Evolutionary conservation across 2,329 filamentous ascomycete genomes (phyloP).

Genomic region (Cladophialophora psammophila): DNA sequence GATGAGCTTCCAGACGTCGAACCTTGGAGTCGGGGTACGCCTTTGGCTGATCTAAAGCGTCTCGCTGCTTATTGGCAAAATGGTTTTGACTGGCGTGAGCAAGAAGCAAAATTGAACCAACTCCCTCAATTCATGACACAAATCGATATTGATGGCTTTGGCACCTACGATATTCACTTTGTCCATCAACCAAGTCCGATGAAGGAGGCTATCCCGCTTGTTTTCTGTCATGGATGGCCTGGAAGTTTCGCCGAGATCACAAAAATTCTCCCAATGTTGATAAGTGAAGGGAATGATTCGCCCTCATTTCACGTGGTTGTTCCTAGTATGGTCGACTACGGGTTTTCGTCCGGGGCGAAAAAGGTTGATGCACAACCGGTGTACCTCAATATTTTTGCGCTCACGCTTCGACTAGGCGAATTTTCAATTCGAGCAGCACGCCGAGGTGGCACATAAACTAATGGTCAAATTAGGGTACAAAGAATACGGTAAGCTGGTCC

Average conservation of each 20-base stretch:
- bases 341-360: slow-evolving; percentile 56
- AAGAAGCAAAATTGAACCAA: slow-evolving; percentile 58
- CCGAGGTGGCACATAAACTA: slow-evolving; percentile 70
- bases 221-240: slow-evolving; percentile 74
- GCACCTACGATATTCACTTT: slow-evolving; percentile 68
- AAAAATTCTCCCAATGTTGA: slow-evolving; percentile 65
- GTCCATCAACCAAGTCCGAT: slow-evolving; percentile 64
- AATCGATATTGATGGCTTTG: slow-evolving; percentile 63
- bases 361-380: slow-evolving; percentile 4
- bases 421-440: slow-evolving; percentile 67
- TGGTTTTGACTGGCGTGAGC: slow-evolving; percentile 65
- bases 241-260: slow-evolving; percentile 73
- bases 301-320: slow-evolving; percentile 62
- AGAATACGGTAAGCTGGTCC: slow-evolving; percentile 53
- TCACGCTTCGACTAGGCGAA: background rate
- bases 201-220: slow-evolving; percentile 65
- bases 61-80: slow-evolving; percentile 66
- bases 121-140: slow-evolving; percentile 64
- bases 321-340: slow-evolving; percentile 62
- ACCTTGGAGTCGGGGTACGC: slow-evolving; percentile 65
- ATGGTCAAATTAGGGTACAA: slow-evolving; percentile 73
- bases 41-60: slow-evolving; percentile 66
- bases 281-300: slow-evolving; percentile 44
- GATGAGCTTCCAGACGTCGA: slow-evolving; percentile 57
- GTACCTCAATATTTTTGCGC: background rate